phyloP scores from a whole-genome alignment of 208 protist species.

The Leishmania arabica region DNA sequence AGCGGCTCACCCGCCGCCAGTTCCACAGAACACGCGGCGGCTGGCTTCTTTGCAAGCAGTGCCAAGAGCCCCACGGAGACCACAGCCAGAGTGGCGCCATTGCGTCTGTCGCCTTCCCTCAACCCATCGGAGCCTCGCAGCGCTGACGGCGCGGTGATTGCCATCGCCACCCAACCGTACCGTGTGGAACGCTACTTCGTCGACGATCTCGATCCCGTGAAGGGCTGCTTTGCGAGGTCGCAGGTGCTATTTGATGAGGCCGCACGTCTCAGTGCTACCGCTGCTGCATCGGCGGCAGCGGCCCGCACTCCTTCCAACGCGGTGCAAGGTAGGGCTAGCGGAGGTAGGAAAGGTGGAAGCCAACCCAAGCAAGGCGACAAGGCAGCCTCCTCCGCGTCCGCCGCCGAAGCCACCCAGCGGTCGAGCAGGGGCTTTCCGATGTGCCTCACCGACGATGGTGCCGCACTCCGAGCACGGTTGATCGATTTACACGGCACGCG shows the following conservation, averaged over 20 bases:
- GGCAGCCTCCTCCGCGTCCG: not conserved
- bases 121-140: not conserved
- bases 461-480: slow-evolving; percentile 28
- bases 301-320: slow-evolving; percentile 1
- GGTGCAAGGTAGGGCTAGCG: not conserved
- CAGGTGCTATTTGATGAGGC: slow-evolving; percentile 27
- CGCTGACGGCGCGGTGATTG: slow-evolving; percentile 3
- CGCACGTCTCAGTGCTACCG: slow-evolving; percentile 4
- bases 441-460: slow-evolving; percentile 35
- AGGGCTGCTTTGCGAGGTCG: slow-evolving; percentile 29
- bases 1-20: not conserved
- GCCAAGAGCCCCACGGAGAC: not conserved
- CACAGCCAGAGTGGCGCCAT: not conserved
- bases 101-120: not conserved
- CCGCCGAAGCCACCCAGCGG: not conserved
- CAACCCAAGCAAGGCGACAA: not conserved
- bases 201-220: slow-evolving; percentile 65
- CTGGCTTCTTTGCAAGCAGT: not conserved
- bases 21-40: not conserved
- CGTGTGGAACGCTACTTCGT: slow-evolving; percentile 73
- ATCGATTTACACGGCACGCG: slow-evolving; percentile 18
- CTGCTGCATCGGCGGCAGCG: slow-evolving; percentile 7
- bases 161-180: slow-evolving; percentile 27
- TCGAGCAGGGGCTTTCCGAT: slow-evolving; percentile 6
- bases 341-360: not conserved